A percentile compares a stretch with the other conserved stretches of the same genome.
Evolutionary conservation across 2,329 filamentous ascomycete species (phyloP).

Genomic region (Pseudopyricularia cyperi): DNA sequence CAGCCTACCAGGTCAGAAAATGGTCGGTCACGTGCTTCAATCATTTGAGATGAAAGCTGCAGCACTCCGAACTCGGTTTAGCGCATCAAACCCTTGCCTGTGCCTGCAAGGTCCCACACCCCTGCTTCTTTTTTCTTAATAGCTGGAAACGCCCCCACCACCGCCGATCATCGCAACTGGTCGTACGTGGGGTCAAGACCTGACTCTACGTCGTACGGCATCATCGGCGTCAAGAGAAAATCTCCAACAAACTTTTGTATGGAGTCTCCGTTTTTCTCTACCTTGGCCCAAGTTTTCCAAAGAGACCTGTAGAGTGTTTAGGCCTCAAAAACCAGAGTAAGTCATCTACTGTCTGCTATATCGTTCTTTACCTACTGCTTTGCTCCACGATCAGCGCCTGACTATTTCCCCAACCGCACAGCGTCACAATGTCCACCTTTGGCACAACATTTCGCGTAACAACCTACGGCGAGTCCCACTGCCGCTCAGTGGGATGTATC

Average conservation of each 20-base stretch:
- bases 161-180: background rate
- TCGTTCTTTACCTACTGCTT: background rate
- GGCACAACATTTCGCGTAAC: conserved; percentile 71
- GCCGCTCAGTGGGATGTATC: conserved; percentile 86
- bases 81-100: background rate
- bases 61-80: background rate
- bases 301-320: background rate
- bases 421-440: conserved; percentile 66
- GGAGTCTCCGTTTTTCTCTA: background rate
- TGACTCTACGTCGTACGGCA: background rate
- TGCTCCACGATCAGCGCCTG: background rate
- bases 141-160: background rate
- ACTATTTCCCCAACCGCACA: background rate
- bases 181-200: background rate
- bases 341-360: background rate
- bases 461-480: conserved; percentile 57
- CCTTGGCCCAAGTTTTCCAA: background rate
- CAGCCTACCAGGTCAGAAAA: too few species aligned
- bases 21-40: background rate
- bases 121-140: background rate
- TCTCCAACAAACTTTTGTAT: background rate
- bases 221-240: background rate
- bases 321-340: background rate
- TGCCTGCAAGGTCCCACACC: background rate
- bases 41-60: background rate